These are phyloP conservation scores for Balansia obtecta DNA, from an alignment of 2,329 filamentous ascomycete genomes.

Conservation along the genomic window DNA sequence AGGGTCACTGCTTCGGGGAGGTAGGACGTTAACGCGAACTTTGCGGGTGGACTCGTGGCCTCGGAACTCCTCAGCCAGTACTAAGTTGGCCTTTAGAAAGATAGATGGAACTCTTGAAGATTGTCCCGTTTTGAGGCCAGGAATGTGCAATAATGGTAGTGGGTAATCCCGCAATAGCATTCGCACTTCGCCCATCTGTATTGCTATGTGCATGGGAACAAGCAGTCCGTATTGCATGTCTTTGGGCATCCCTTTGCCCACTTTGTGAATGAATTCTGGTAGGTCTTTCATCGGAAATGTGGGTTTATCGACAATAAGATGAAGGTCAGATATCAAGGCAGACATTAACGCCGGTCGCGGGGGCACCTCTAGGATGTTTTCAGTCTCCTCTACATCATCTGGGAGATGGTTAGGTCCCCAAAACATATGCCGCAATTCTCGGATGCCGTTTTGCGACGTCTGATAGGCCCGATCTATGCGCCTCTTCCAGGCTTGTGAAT, in stretches of 20 bases:
- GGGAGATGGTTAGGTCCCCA: constrained; percentile 73
- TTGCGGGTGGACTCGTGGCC: constrained; percentile 68
- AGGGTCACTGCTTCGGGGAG: constrained; percentile 47
- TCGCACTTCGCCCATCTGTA: constrained; percentile 82
- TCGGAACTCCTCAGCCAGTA: constrained; percentile 87
- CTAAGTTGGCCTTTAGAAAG: constrained; percentile 79
- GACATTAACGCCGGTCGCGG: constrained; percentile 75
- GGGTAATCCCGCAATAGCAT: constrained; percentile 89
- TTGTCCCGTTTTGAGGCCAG: constrained; percentile 66
- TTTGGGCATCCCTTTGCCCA: constrained; percentile 93
- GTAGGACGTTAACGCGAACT: constrained; percentile 74
- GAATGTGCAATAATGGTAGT: constrained; percentile 80
- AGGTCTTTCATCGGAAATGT: constrained; percentile 76
- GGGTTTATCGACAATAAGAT: constrained; percentile 80
- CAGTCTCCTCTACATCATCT: constrained; percentile 69
- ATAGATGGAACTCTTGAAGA: constrained; percentile 69
- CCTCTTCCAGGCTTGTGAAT: constrained; percentile 83
- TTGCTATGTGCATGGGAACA: constrained; percentile 76
- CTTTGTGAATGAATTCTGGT: constrained; percentile 70
- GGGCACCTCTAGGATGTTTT: constrained; percentile 76
- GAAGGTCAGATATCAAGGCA: constrained; percentile 69
- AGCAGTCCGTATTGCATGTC: constrained; percentile 86
- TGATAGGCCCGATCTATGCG: constrained; percentile 69
- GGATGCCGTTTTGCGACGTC: constrained; percentile 60
- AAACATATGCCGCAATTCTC: constrained; percentile 66